A percentile compares a stretch with the other conserved stretches of the same genome.
These are phyloP conservation scores for Cystobasidium pallidum DNA, from an alignment of 1,284 basidiomycete species.

Conservation along the genomic window DNA sequence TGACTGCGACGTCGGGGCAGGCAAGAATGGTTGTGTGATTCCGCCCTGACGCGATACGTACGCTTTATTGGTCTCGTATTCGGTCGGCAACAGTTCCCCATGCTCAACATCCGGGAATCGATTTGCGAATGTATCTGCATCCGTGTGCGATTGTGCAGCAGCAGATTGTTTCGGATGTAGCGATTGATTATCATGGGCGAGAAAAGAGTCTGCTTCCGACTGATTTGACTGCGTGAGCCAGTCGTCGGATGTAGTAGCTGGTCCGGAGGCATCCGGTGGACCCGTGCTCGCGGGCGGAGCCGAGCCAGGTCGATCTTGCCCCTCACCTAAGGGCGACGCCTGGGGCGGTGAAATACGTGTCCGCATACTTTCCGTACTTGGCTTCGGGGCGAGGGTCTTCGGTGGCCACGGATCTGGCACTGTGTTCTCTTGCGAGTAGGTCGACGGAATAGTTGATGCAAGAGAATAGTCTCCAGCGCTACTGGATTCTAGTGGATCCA, in stretches of 20 bases:
- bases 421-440: slow-evolving; percentile 15
- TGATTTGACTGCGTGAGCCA: background rate
- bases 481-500: background rate
- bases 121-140: slow-evolving; percentile 27
- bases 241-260: slow-evolving; percentile 5
- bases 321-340: background rate
- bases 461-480: background rate
- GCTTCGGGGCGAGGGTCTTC: background rate
- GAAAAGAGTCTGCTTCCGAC: background rate
- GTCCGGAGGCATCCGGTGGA: slow-evolving; percentile 29
- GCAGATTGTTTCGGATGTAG: background rate
- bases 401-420: slow-evolving; percentile 27
- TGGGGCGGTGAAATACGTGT: background rate
- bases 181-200: background rate
- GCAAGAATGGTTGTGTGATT: slow-evolving; percentile 25
- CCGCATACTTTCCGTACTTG: slow-evolving; percentile 6
- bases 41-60: slow-evolving; percentile 4
- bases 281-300: slow-evolving; percentile 15
- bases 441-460: slow-evolving; percentile 15
- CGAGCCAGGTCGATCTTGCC: slow-evolving; percentile 7
- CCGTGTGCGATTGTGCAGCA: background rate
- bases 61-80: background rate
- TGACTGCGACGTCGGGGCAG: slow-evolving; percentile 28
- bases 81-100: slow-evolving; percentile 23
- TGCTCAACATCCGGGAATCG: slow-evolving; percentile 44